Conservation (phyloP, 1,284 basidiomycete species). For the Ganoderma leucocontextum region DNA sequence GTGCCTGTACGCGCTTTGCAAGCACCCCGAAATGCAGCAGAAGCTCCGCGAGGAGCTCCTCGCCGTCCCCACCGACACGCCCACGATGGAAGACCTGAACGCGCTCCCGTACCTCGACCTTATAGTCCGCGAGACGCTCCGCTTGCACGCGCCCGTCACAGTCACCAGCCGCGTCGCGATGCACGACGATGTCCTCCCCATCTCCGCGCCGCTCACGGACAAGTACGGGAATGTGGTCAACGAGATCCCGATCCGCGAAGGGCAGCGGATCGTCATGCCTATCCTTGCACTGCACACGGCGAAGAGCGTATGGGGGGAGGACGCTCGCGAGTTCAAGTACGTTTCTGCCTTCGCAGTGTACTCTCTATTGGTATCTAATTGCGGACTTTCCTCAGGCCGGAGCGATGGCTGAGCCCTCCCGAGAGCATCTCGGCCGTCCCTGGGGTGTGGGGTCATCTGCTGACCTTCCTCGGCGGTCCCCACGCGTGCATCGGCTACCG, state of each 20-base stretch:
- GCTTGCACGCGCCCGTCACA: conserved; percentile 71
- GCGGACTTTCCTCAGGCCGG: conserved; percentile 50
- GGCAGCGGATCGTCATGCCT: conserved; percentile 56
- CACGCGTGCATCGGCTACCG: conserved; percentile 74
- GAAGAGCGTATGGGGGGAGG: conserved; percentile 62
- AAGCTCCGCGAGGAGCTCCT: conserved; percentile 76
- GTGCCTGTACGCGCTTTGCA: conserved; percentile 72
- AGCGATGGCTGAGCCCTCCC: conserved; percentile 63
- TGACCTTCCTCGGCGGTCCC: conserved; percentile 69
- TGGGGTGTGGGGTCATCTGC: conserved; percentile 63
- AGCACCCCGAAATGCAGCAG: conserved; percentile 62
- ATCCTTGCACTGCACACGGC: conserved; percentile 56
- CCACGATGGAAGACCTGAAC: conserved; percentile 66
- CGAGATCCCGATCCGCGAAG: conserved; percentile 46
- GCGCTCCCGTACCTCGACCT: conserved; percentile 67
- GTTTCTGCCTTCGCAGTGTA: neutral
- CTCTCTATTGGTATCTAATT: neutral
- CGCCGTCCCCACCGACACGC: conserved; percentile 43
- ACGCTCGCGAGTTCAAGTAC: conserved; percentile 60
- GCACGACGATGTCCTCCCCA: conserved; percentile 56
- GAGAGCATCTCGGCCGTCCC: conserved; percentile 56
- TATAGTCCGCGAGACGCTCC: conserved; percentile 75
- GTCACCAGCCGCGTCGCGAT: conserved; percentile 57
- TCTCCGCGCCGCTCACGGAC: conserved; percentile 42
- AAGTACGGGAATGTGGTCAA: conserved; percentile 38